Conservation (phyloP, 2,329 filamentous ascomycete species). For the Hymenoscyphus occultus region DNA sequence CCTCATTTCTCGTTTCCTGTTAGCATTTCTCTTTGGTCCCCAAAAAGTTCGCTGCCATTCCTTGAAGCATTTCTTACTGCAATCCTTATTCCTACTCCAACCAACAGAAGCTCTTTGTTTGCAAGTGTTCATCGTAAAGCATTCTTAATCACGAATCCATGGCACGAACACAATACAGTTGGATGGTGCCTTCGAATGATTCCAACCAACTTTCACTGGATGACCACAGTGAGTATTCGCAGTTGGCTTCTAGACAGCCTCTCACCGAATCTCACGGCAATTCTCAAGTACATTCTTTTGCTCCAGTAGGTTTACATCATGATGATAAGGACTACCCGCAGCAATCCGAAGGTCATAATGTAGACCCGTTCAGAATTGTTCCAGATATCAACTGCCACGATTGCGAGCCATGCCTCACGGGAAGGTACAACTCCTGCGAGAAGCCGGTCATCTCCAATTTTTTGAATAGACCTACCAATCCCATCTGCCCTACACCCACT, state of each 20-base stretch:
- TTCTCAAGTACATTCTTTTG: conserved; percentile 31
- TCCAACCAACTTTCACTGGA: conserved; percentile 24
- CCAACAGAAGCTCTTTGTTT: conserved; percentile 26
- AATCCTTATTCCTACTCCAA: conserved; percentile 33
- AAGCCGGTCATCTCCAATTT: not conserved
- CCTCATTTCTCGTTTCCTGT: conserved; percentile 35
- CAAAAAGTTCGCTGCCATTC: conserved; percentile 31
- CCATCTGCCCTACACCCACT: conserved; percentile 24
- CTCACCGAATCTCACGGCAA: conserved; percentile 34
- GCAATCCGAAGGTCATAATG: conserved; percentile 24
- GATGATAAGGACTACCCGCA: conserved; percentile 29
- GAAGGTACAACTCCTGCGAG: not conserved
- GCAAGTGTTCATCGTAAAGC: conserved; percentile 26
- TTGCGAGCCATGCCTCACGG: not conserved
- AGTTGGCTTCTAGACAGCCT: conserved; percentile 27
- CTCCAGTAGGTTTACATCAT: conserved; percentile 29
- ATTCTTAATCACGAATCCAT: conserved; percentile 34
- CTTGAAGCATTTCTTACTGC: conserved; percentile 35
- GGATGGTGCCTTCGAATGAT: conserved; percentile 28
- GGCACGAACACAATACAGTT: conserved; percentile 25
- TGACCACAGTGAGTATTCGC: conserved; percentile 21
- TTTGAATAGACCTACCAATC: not conserved
- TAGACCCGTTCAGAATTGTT: conserved; percentile 11
- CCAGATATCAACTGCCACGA: not conserved
- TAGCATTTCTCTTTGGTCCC: conserved; percentile 31